phyloP scores from a whole-genome alignment of 2,329 filamentous ascomycete genomes.

The Aureobasidium sp. region DNA sequence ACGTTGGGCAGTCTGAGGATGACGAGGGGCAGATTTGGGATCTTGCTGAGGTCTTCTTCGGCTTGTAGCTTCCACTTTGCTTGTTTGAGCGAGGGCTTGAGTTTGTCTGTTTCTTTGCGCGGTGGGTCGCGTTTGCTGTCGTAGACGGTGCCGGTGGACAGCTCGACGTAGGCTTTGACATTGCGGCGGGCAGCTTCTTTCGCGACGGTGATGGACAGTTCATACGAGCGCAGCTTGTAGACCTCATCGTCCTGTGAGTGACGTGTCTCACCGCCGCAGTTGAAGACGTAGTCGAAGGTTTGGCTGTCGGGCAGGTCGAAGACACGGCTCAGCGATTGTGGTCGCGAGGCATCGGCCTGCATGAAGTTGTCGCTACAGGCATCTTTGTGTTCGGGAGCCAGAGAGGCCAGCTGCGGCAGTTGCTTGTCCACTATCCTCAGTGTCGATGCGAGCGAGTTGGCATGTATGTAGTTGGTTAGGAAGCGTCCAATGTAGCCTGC shows the following conservation, averaged over 20 bases:
- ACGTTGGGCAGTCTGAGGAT: slow-evolving; percentile 80
- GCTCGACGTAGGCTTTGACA: slow-evolving; percentile 78
- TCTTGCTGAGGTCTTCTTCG: slow-evolving; percentile 78
- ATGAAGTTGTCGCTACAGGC: slow-evolving; percentile 88
- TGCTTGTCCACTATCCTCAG: slow-evolving; percentile 94
- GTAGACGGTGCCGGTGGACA: slow-evolving; percentile 93
- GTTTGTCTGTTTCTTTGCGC: slow-evolving; percentile 81
- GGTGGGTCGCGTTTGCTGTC: slow-evolving; percentile 70
- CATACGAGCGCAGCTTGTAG: slow-evolving; percentile 81
- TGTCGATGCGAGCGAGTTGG: slow-evolving; percentile 82
- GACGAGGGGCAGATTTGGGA: slow-evolving; percentile 68
- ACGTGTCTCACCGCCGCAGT: slow-evolving; percentile 93
- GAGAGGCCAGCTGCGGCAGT: slow-evolving; percentile 85
- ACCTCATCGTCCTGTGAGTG: slow-evolving; percentile 96
- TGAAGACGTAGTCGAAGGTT: slow-evolving; percentile 96
- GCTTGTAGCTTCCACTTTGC: slow-evolving; percentile 88
- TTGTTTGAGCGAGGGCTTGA: slow-evolving; percentile 89
- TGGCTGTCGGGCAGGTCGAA: slow-evolving; percentile 66
- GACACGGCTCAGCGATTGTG: slow-evolving; percentile 75
- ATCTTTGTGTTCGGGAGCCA: slow-evolving; percentile 83
- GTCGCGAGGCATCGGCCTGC: slow-evolving; percentile 85
- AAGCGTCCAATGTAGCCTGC: slow-evolving; percentile 82
- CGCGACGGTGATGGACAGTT: slow-evolving; percentile 69
- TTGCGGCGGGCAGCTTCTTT: slow-evolving; percentile 76
- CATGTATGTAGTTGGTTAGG: slow-evolving; percentile 81